These are phyloP conservation scores for Cytospora chrysosperma DNA, from an alignment of 2,329 filamentous ascomycete genomes.

Conservation along the genomic window DNA sequence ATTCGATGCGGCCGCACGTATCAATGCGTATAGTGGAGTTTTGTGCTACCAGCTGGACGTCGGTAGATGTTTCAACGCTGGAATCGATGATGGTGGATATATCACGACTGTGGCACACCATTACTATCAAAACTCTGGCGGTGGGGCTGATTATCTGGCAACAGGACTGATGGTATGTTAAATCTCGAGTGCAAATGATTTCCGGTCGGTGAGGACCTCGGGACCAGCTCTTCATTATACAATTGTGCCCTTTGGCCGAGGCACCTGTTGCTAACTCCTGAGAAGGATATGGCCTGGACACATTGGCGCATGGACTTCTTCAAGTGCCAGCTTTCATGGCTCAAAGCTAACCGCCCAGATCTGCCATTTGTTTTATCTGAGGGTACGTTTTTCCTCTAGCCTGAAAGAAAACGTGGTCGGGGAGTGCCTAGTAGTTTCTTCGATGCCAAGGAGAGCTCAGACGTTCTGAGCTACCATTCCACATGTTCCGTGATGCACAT, in stretches of 20 bases:
- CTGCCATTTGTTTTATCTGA: constrained; percentile 36
- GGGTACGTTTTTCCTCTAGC: neutral
- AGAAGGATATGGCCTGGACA: constrained; percentile 25
- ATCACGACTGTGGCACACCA: constrained; percentile 37
- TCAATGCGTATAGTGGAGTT: constrained; percentile 24
- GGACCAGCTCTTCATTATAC: too few relatives aligned
- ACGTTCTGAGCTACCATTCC: too few relatives aligned
- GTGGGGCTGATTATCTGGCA: constrained; percentile 15
- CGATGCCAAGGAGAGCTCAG: too few relatives aligned
- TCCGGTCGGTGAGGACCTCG: neutral
- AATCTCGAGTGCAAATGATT: neutral
- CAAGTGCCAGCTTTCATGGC: constrained; percentile 31
- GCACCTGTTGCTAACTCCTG: neutral
- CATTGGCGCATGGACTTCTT: constrained; percentile 28
- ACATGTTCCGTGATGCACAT: too few relatives aligned
- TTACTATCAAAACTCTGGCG: constrained; percentile 36
- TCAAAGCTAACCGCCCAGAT: constrained; percentile 31
- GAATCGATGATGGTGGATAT: constrained; percentile 33
- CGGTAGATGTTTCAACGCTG: constrained; percentile 32
- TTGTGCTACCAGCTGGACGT: constrained; percentile 31
- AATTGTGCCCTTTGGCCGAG: too few relatives aligned
- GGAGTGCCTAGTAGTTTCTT: too few relatives aligned
- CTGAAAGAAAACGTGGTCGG: too few relatives aligned
- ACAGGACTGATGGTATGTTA: neutral
- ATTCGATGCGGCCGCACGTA: constrained; percentile 34